Evolutionary conservation across 345 rosid genomes (phyloP), one percentile per base, ranked within the genome.

Genomic region (Populus tremula): DNA sequence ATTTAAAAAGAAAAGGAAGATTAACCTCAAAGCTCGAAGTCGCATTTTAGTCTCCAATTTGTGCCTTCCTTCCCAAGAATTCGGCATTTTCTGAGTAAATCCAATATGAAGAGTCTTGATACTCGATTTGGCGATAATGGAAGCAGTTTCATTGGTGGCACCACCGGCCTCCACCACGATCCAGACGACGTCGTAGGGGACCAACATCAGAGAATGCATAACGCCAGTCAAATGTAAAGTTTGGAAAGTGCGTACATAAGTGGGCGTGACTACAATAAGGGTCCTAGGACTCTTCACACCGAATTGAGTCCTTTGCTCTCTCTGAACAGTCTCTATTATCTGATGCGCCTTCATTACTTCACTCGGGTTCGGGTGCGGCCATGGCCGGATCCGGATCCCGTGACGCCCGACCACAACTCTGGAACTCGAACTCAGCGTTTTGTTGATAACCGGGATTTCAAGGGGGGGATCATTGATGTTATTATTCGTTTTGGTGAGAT

Each of bases 341-440:
- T 73, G 86, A 73, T 96, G 99, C 45, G 99, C 99, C 79, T 84
- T 89, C 97, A 96, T 90, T 17, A 96, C 97, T 82, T 96, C 99
- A 11, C 76, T 43, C 78, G 98, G 94, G 79, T 92, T 82, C 66
- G 99, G 99, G 69, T 94, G 99, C 20, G 99, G 99, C 99, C 98
- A 96, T 3, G 98, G 97, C 61, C 99, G 95, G 92, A 96, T 94
- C 91, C 97, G 92, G 91, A 96, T 96, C 89, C 99, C 99, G 74
- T 96, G 99, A 45, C 99, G 88, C 18, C 99, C 99, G 0, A 94
- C 99, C 11, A 92, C 90, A 12, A 96, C 98, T 35, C 97, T 80
- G 5, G 98, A 92, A 76, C 97, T 80, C 8, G 98, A 92, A 77
- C 83, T 88, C 67, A 75, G 67, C n/a, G 93, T 87, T 50, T 45